phyloP scores from a whole-genome alignment of 768 basidiomycete species.

The Psilocybe subaeruginosa region DNA sequence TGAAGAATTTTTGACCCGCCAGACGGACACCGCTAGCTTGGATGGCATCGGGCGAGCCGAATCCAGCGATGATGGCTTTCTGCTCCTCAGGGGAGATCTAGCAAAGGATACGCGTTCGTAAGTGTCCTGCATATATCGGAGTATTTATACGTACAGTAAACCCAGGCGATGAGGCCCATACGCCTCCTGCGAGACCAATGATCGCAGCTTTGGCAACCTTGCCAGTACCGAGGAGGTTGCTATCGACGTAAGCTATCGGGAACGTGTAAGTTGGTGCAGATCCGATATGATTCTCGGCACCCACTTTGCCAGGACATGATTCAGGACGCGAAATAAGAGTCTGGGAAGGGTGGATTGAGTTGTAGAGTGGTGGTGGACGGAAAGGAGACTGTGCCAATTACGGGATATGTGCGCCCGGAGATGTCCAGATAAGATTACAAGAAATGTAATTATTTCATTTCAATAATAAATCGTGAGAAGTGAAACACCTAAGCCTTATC shows the following conservation, averaged over 20 bases:
- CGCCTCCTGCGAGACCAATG: slow-evolving; percentile 71
- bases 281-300: background rate
- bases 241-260: slow-evolving; percentile 78
- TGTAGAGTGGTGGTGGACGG: slow-evolving; percentile 4
- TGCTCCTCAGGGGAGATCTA: slow-evolving; percentile 73
- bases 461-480: no score
- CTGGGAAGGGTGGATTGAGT: slow-evolving; percentile 2
- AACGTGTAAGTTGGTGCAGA: slow-evolving; percentile 1
- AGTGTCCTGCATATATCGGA: background rate
- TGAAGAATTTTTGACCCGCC: slow-evolving; percentile 76
- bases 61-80: slow-evolving; percentile 52
- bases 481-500: no score
- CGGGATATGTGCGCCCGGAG: slow-evolving; percentile 18
- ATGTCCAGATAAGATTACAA: slow-evolving; percentile 27
- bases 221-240: slow-evolving; percentile 73
- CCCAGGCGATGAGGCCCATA: slow-evolving; percentile 70
- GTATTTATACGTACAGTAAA: slow-evolving; percentile 53
- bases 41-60: slow-evolving; percentile 38
- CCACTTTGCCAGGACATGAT: slow-evolving; percentile 78
- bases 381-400: slow-evolving; percentile 19
- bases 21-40: slow-evolving; percentile 67
- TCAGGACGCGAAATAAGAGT: slow-evolving; percentile 14
- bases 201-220: slow-evolving; percentile 81
- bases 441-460: background rate
- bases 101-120: background rate